Conservation (phyloP, 257 asterid species). For the Mitragyna speciosa region DNA sequence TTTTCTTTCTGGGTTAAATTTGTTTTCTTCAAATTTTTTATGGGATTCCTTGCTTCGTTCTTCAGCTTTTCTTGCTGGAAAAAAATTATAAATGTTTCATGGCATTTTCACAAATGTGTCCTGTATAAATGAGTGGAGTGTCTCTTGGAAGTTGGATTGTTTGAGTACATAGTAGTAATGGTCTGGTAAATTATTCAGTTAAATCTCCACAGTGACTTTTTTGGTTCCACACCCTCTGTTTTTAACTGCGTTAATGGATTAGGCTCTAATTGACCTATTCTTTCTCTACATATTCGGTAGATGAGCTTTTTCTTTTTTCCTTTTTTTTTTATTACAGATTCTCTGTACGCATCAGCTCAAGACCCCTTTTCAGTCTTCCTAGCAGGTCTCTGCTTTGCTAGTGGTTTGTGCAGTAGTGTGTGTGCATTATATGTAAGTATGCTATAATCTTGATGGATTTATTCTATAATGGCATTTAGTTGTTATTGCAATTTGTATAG, state of each 20-base stretch:
- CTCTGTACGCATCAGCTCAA: conserved; percentile 4
- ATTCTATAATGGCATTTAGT: not conserved
- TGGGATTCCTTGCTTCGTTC: conserved; percentile 23
- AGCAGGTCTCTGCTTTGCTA: not conserved
- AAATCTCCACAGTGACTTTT: not conserved
- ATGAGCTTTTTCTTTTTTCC: too few species aligned
- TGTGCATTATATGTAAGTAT: not conserved
- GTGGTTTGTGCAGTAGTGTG: not conserved
- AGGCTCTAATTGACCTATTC: not conserved
- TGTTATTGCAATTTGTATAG: not conserved
- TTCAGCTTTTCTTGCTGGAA: conserved; percentile 12
- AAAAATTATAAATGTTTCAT: not conserved
- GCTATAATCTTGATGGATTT: not conserved
- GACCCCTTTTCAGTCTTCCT: not conserved
- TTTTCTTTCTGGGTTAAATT: conserved; percentile 11
- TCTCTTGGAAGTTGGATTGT: not conserved
- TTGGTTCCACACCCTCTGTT: not conserved
- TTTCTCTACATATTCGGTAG: not conserved
- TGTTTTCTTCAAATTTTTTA: conserved; percentile 10
- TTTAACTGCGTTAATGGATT: conserved; percentile 4
- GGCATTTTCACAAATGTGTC: not conserved
- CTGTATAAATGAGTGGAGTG: not conserved
- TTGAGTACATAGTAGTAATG: not conserved
- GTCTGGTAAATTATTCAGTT: not conserved
- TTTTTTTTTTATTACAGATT: too few species aligned